These are phyloP conservation scores for Diutina pseudorugosa DNA, from an alignment of 1,139 yeast species.

Conservation along the genomic window DNA sequence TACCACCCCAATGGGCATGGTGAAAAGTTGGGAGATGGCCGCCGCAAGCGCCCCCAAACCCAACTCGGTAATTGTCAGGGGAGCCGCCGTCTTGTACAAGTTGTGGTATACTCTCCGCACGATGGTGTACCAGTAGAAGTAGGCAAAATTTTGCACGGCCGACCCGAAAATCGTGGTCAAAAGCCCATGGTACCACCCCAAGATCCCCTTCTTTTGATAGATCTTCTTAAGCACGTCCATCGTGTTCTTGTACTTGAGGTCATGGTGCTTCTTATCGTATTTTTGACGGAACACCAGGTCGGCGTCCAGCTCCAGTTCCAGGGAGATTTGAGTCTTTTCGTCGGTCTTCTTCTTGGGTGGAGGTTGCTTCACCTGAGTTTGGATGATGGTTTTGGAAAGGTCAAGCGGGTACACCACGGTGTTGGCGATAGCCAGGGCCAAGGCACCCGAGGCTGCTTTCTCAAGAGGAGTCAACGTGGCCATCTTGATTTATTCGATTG, in stretches of 20 bases:
- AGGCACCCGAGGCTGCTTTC: slow-evolving; percentile 75
- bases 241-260: slow-evolving; percentile 41
- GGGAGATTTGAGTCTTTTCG: slow-evolving; percentile 5
- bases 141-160: slow-evolving; percentile 73
- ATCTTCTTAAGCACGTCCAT: slow-evolving; percentile 53
- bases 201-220: slow-evolving; percentile 45
- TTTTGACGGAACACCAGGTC: slow-evolving; percentile 17
- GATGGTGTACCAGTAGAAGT: slow-evolving; percentile 79
- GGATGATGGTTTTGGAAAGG: slow-evolving; percentile 60
- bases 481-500: background rate
- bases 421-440: slow-evolving; percentile 75
- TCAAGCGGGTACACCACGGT: slow-evolving; percentile 70
- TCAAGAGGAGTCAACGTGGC: slow-evolving; percentile 42
- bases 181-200: slow-evolving; percentile 68
- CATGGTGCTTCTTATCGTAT: slow-evolving; percentile 10
- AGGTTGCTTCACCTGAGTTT: slow-evolving; percentile 41
- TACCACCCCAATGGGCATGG: slow-evolving; percentile 73
- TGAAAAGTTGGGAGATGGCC: slow-evolving; percentile 70
- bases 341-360: slow-evolving; percentile 6
- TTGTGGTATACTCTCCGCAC: slow-evolving; percentile 48
- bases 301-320: slow-evolving; percentile 12
- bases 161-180: slow-evolving; percentile 59
- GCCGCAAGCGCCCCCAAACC: slow-evolving; percentile 80
- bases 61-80: slow-evolving; percentile 57
- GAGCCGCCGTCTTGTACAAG: slow-evolving; percentile 25